A percentile compares a stretch with the other conserved stretches of the same genome.
Conservation (phyloP, 2,329 filamentous ascomycete genomes). For the Cladophialophora immunda region DNA sequence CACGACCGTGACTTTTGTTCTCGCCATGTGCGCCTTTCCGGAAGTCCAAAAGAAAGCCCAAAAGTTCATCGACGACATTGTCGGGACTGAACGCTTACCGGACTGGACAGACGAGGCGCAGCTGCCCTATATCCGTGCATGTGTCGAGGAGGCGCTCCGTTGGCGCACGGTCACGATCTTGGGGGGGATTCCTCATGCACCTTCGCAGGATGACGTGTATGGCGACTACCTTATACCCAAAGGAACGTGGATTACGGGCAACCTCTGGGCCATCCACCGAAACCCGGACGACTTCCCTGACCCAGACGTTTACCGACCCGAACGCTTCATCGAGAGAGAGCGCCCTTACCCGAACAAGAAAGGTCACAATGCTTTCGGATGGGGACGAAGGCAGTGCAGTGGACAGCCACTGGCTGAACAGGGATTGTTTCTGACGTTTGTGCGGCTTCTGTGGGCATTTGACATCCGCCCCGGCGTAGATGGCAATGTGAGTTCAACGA, state of each 20-base stretch:
- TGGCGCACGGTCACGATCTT: slow-evolving; percentile 49
- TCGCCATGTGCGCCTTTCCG: slow-evolving; percentile 50
- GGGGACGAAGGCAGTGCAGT: slow-evolving; percentile 63
- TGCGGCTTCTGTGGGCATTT: slow-evolving; percentile 67
- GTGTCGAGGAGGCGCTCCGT: slow-evolving; percentile 49
- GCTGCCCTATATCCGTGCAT: slow-evolving; percentile 49
- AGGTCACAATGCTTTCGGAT: slow-evolving; percentile 66
- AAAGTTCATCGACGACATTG: slow-evolving; percentile 54
- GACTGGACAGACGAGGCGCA: slow-evolving; percentile 49
- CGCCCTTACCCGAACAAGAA: slow-evolving; percentile 60
- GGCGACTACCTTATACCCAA: slow-evolving; percentile 60
- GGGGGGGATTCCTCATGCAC: slow-evolving; percentile 45
- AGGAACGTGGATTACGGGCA: slow-evolving; percentile 47
- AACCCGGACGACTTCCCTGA: slow-evolving; percentile 51
- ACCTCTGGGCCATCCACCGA: slow-evolving; percentile 41
- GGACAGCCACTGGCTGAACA: slow-evolving; percentile 68
- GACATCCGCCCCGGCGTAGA: slow-evolving; percentile 56
- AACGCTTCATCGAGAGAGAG: slow-evolving; percentile 49
- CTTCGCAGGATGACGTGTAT: slow-evolving; percentile 58
- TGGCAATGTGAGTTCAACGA: slow-evolving; percentile 31
- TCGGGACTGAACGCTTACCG: slow-evolving; percentile 47
- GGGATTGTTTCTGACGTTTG: slow-evolving; percentile 66
- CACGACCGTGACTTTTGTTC: slow-evolving; percentile 43
- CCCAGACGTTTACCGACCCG: slow-evolving; percentile 53
- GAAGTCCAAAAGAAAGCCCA: slow-evolving; percentile 57